Conservation (phyloP, 768 basidiomycete species). For the Tremella yokohamensis region DNA sequence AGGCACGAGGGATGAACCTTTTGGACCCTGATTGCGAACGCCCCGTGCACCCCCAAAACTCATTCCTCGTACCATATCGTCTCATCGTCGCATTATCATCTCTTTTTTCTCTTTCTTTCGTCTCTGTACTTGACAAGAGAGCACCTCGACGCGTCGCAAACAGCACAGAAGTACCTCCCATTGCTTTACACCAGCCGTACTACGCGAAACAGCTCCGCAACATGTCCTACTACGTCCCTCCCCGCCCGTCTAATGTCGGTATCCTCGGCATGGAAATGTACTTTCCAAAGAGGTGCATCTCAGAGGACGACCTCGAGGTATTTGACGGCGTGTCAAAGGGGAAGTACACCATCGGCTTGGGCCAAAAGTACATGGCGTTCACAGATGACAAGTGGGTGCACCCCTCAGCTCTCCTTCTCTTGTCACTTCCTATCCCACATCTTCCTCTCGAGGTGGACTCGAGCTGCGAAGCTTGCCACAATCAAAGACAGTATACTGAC, state of each 20-base stretch:
- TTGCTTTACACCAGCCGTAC: too few species aligned
- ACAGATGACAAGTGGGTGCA: slow-evolving; percentile 74
- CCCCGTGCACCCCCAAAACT: too few species aligned
- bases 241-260: slow-evolving; percentile 86
- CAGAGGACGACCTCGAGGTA: slow-evolving; percentile 86
- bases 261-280: slow-evolving; percentile 91
- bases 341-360: slow-evolving; percentile 98
- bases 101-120: too few species aligned
- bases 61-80: too few species aligned
- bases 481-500: neutral
- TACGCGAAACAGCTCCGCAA: neutral
- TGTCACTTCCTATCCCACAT: neutral
- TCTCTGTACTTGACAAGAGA: too few species aligned
- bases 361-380: slow-evolving; percentile 97
- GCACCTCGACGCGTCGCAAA: too few species aligned
- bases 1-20: too few species aligned
- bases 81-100: too few species aligned
- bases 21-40: too few species aligned
- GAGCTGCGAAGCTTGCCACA: slow-evolving; percentile 2
- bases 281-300: slow-evolving; percentile 93
- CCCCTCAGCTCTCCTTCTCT: neutral
- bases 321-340: slow-evolving; percentile 92
- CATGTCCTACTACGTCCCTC: slow-evolving; percentile 46
- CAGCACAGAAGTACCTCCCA: too few species aligned
- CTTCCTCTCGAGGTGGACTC: neutral